Base-by-base conservation (phyloP, 2,329 filamentous ascomycete species). In the Rhynchosporium secalis region DNA sequence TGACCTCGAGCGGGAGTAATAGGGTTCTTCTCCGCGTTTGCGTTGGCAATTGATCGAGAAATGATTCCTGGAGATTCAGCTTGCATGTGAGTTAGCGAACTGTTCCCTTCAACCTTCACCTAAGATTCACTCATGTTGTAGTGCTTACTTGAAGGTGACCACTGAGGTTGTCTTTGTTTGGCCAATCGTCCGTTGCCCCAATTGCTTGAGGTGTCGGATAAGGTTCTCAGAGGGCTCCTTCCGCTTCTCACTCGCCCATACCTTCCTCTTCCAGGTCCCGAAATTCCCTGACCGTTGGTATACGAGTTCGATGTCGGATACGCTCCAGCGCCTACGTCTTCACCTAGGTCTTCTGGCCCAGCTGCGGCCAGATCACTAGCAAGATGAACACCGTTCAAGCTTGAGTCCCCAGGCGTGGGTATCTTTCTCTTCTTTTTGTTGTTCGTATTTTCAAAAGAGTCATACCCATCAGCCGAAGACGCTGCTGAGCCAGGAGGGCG, bases 341-440 rank as follows among this genome's bases (percentile, higher is more conserved):
- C 80, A 57, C 75, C 68, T 38, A 78, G 75, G 56, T 80, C 77
- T 61, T 80, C 77, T 56, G 75, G 75, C 7, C 79, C 75, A 41
- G 80, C 78, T 54, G 88, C 79, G 81, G 89, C 83, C 75, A 89
- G 80, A 68, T 89, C 87, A 33, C 84, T 81, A 15, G 85, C 86
- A 57, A 90, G 76, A 63, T 73, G 72, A 51, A 68, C 67, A n/a
- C 72, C 72, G 58, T 74, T 75, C 38, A 72, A 69, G 3, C 76
- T 84, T 13, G 86, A 81, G 70, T 91, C 90, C 20, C 91, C 90
- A 9, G 91, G 92, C 0, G 92, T 92, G 0, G 95, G 95, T 43
- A 99, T 98, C 78, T 99, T 99, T 69, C 95, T 86, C 77, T 99
- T 98, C 80, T 98, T 99, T 78, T 99, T 99, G 75, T 99, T 99